phyloP scores from a whole-genome alignment of 225 moss, liverwort and hornwort genomes.

The Thuidium tamariscinum region DNA sequence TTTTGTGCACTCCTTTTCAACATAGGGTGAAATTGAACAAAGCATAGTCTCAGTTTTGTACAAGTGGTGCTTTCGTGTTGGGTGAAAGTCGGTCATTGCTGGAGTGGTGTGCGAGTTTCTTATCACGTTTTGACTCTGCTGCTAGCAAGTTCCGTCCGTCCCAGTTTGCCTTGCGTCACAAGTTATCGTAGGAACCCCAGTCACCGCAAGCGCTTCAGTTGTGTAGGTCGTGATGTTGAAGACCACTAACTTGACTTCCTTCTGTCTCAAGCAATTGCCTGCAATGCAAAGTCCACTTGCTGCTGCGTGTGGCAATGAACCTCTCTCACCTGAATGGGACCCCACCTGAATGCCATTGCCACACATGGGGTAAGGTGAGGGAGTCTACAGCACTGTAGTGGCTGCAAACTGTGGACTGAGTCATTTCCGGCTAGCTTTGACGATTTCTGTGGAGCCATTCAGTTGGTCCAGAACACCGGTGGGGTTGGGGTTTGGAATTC shows the following conservation, averaged over 20 bases:
- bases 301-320: slow-evolving; percentile 7
- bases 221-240: background rate
- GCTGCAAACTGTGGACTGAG: slow-evolving; percentile 4
- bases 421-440: background rate
- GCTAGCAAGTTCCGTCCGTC: background rate
- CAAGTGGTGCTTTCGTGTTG: background rate
- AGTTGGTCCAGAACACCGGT: background rate
- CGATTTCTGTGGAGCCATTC: background rate
- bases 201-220: background rate
- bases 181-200: background rate
- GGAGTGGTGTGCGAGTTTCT: background rate
- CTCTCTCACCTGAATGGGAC: background rate
- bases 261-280: slow-evolving; percentile 4
- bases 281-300: background rate
- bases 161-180: background rate
- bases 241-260: background rate
- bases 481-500: background rate
- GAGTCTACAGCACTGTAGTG: background rate
- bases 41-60: no score
- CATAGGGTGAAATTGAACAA: no score
- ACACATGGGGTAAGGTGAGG: background rate
- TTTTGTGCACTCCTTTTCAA: no score
- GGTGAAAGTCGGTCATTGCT: background rate
- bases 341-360: background rate
- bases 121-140: background rate